Evolutionary conservation across 2,329 filamentous ascomycete genomes (phyloP).

Genomic region (Diaporthe nobilis): DNA sequence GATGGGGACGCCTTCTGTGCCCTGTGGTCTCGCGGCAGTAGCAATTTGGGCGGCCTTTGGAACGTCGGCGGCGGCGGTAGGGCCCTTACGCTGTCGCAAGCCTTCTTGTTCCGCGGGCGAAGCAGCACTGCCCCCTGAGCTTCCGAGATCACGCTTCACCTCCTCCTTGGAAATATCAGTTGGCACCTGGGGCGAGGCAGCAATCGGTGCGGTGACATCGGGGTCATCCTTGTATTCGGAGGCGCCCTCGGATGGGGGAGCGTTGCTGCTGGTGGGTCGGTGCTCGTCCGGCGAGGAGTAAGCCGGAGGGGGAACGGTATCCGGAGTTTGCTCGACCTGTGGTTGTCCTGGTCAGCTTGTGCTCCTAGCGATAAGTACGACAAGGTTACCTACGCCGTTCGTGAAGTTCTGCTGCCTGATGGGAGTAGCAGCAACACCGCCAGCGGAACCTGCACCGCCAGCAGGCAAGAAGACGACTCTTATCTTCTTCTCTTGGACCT

Average conservation of each 20-base stretch:
- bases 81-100: slow-evolving; percentile 83
- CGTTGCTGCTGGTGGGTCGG: slow-evolving; percentile 44
- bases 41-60: slow-evolving; percentile 56
- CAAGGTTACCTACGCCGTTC: slow-evolving; percentile 49
- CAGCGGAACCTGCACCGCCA: slow-evolving; percentile 61
- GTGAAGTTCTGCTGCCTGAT: slow-evolving; percentile 44
- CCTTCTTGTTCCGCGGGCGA: slow-evolving; percentile 79
- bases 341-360: slow-evolving; percentile 19
- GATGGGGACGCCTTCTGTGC: slow-evolving; percentile 85
- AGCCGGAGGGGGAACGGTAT: slow-evolving; percentile 47
- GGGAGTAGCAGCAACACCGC: slow-evolving; percentile 48
- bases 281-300: slow-evolving; percentile 51
- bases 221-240: slow-evolving; percentile 44
- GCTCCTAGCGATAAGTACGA: not conserved
- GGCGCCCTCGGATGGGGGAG: slow-evolving; percentile 39
- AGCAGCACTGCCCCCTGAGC: slow-evolving; percentile 81
- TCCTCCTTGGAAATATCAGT: slow-evolving; percentile 47
- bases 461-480: slow-evolving; percentile 86
- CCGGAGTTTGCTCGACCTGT: slow-evolving; percentile 52
- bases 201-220: slow-evolving; percentile 43
- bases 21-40: slow-evolving; percentile 65
- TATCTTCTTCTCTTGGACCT: slow-evolving; percentile 95
- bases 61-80: slow-evolving; percentile 49
- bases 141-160: slow-evolving; percentile 55
- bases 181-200: slow-evolving; percentile 42